Percentiles rank a stretch among this genome's conserved stretches.
phyloP scores from a whole-genome alignment of 768 basidiomycete species.

The Sutorius australiensis region DNA sequence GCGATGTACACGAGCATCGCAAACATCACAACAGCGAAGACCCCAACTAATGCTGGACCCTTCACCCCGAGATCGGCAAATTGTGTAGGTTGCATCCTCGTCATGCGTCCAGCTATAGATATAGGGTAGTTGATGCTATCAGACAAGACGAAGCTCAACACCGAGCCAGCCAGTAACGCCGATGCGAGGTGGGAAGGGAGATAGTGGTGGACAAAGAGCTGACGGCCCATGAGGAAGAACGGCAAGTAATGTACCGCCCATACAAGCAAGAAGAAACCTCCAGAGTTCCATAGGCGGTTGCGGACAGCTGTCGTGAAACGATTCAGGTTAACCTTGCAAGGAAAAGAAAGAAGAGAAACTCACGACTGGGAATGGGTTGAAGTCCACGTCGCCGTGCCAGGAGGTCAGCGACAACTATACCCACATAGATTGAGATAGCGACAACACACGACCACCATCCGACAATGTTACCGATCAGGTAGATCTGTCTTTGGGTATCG shows the following conservation, averaged over 20 bases:
- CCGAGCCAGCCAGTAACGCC: constrained; percentile 86
- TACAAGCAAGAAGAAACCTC: constrained; percentile 90
- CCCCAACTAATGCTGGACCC: constrained; percentile 60
- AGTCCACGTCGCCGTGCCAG: constrained; percentile 82
- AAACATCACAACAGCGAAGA: constrained; percentile 59
- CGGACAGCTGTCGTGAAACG: constrained; percentile 61
- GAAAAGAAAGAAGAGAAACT: constrained; percentile 35
- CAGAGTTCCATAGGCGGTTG: constrained; percentile 91
- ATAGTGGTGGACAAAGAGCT: constrained; percentile 97
- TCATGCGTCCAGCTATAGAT: constrained; percentile 69
- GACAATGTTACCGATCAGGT: constrained; percentile 89
- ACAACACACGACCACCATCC: constrained; percentile 95
- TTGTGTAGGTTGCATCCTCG: constrained; percentile 46
- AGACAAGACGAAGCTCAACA: constrained; percentile 85
- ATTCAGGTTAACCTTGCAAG: background rate
- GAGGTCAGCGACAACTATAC: constrained; percentile 86
- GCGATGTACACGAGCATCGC: constrained; percentile 70
- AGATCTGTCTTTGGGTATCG: constrained; percentile 85
- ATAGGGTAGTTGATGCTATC: constrained; percentile 92
- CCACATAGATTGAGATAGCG: constrained; percentile 82
- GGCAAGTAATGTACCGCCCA: constrained; percentile 97
- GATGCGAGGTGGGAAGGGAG: constrained; percentile 94
- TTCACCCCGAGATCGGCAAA: constrained; percentile 76
- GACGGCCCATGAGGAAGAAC: constrained; percentile 97
- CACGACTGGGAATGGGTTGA: constrained; percentile 84